Evolutionary conservation across 495 filamentous ascomycete genomes (phyloP), one percentile per base, ranked within the genome.

Genomic region (Durotheca rogersii): DNA sequence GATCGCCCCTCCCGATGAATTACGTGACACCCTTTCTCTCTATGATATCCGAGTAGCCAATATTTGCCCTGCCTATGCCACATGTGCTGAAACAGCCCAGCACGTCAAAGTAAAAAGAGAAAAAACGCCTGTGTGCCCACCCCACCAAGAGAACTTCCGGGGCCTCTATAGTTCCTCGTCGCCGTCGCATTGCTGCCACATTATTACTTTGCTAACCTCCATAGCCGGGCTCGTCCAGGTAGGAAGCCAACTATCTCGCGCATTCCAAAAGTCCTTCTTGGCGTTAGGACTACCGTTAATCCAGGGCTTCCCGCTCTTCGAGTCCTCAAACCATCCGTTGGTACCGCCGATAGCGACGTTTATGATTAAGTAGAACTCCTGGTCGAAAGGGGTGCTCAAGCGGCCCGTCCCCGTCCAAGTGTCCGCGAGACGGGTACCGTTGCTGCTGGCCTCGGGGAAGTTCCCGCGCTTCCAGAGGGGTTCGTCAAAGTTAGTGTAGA

Each of bases 281-380:
- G 88, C 86, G 6, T 76, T 82, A 3, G 75, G 66, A 33, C 77
- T 82, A 4, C 56, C 67, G 61, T 93, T 86, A 23, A 89, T 73
- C 89, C 89, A 94, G 6, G 89, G 89, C 73, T 94, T 94, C 16
- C 77, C 80, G 41, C 71, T 72, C 42, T 71, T 65, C 6, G 80
- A 79, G 64, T 94, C 85, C 59, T 86, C 66, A 62, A 92, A 94
- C 86, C 86, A 93, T 14, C 87, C 88, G 53, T 91, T 93, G 7
- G 86, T 91, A 38, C 83, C 81, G 12, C 89, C 89, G 38, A 94
- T 88, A 19, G 82, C 89, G 6, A 94, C 75, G 56, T 91, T 90
- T 40, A 94, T 58, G 42, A 94, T 88, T 14, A 94, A 75, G 51
- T 87, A 93, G 62, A 94, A 94, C 15, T 76, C 68, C 56, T 89